Evolutionary conservation across 2,329 filamentous ascomycete species (phyloP).

Genomic region (Alternaria conjuncta): DNA sequence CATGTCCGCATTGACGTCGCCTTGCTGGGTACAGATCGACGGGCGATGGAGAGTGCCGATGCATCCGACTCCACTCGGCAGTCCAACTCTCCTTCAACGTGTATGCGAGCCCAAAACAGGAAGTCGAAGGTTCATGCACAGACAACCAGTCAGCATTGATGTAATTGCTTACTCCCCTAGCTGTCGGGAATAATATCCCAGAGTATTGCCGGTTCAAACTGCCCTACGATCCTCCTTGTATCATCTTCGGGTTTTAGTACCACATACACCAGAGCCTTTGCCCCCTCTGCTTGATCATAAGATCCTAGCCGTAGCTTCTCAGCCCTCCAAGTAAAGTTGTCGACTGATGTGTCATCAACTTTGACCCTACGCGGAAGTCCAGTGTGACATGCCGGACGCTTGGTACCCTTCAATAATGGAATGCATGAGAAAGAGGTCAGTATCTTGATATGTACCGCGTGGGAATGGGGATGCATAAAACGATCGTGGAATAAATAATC

Average conservation of each 20-base stretch:
- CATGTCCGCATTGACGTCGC: conserved; percentile 5
- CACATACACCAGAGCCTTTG: neutral
- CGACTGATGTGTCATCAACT: neutral
- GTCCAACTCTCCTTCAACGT: neutral
- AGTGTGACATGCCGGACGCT: rapidly evolving
- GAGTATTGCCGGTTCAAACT: neutral
- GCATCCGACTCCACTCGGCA: neutral
- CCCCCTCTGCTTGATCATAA: neutral
- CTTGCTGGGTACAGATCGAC: conserved; percentile 1
- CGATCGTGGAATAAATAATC: neutral
- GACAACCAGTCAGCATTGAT: neutral
- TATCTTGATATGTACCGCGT: too few species aligned
- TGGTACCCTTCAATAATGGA: neutral
- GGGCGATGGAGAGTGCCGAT: neutral
- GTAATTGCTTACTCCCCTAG: neutral
- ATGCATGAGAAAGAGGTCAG: neutral
- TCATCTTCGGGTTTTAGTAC: neutral
- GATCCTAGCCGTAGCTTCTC: neutral
- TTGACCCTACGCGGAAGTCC: neutral
- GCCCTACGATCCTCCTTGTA: neutral
- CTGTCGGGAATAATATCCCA: neutral
- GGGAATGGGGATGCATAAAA: rapidly evolving
- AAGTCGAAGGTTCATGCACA: neutral
- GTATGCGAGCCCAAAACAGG: neutral
- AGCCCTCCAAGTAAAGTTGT: neutral